These are phyloP conservation scores for Monilinia vaccinii-corymbosi DNA, from an alignment of 2,329 filamentous ascomycete species.

Conservation along the genomic window DNA sequence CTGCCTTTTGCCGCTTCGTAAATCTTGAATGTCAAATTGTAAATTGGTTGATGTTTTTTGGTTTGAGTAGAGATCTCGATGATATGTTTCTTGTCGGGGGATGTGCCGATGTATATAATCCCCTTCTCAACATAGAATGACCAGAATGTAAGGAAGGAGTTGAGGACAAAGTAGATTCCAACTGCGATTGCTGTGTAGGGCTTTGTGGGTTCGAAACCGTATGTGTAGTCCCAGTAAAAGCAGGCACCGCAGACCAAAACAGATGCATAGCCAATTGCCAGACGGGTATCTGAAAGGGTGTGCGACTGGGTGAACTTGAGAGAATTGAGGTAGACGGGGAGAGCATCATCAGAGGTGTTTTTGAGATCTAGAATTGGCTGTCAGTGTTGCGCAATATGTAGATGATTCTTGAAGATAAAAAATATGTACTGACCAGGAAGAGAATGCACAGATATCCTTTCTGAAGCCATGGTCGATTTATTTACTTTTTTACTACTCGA, in stretches of 20 bases:
- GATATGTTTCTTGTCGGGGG: constrained; percentile 51
- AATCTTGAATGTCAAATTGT: constrained; percentile 59
- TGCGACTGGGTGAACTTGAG: constrained; percentile 80
- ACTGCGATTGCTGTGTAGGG: constrained; percentile 74
- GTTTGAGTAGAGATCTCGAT: constrained; percentile 63
- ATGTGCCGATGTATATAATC: constrained; percentile 65
- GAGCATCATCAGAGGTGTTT: constrained; percentile 90
- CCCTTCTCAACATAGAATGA: constrained; percentile 75
- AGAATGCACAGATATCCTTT: constrained; percentile 11
- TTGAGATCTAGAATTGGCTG: constrained; percentile 65
- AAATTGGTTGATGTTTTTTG: constrained; percentile 73
- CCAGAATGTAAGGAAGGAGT: constrained; percentile 73
- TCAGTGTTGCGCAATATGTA: neutral
- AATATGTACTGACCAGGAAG: constrained; percentile 15
- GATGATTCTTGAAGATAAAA: neutral
- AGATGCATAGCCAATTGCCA: constrained; percentile 73
- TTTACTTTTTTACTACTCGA: neutral
- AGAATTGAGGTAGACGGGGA: constrained; percentile 85
- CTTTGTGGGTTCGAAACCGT: constrained; percentile 83
- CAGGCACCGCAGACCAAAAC: constrained; percentile 73
- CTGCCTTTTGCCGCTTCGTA: constrained; percentile 27
- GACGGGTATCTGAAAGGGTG: constrained; percentile 69
- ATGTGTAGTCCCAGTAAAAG: constrained; percentile 85
- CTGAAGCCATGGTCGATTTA: constrained; percentile 5
- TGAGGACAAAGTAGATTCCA: constrained; percentile 67